Evolutionary conservation across 371 early-diverging fungal genomes (phyloP), one percentile per base, ranked within the genome.

Genomic region (Mortierella sp.): DNA sequence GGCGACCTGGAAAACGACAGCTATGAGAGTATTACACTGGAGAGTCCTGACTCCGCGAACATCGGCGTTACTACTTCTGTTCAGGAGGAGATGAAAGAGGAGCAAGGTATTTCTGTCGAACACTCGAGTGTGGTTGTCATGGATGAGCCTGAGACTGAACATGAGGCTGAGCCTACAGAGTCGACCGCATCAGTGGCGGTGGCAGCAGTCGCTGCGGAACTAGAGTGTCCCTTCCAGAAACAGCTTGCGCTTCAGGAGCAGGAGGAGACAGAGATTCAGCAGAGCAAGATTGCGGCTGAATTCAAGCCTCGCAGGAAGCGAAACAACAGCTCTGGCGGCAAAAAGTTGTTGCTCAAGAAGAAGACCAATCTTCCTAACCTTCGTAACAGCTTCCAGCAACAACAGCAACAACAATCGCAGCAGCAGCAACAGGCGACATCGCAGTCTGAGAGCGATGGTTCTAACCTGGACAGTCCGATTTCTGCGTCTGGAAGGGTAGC

Each of bases 261-360:
- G 16, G 68, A 68, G 24, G 63, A 77, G 44, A 50, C 10, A n/a
- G 61, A 43, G 24, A 24, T 2, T 24, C 43, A 43, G 11, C 74
- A 55, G 22, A 14, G 44, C 26, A 44, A 44, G 48, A 39, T 58
- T 22, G 63, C 40, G 10, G 72, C 45, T n/a, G 52, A 64, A 39
- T 67, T 67, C 26, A 77, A 71, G 66, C 14, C 63, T 47, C 77
- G 68, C 10, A 73, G 81, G 47, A 81, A 71, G 41, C 77, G 74
- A 3, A 72, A 66, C 66, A 69, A 63, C 66, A 78, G 81, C 45
- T 55, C 71, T 55, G 74, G 71, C 4, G 81, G 81, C 47, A 81
- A 74, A 53, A 81, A 68, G 41, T 26, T 81, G 10, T 65, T 45
- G 22, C 19, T 73, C 37, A 81, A 81, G 47, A 77, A 73, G 68